Conservation (phyloP, 306 rosid genomes). For the Fragaria iinumae region DNA sequence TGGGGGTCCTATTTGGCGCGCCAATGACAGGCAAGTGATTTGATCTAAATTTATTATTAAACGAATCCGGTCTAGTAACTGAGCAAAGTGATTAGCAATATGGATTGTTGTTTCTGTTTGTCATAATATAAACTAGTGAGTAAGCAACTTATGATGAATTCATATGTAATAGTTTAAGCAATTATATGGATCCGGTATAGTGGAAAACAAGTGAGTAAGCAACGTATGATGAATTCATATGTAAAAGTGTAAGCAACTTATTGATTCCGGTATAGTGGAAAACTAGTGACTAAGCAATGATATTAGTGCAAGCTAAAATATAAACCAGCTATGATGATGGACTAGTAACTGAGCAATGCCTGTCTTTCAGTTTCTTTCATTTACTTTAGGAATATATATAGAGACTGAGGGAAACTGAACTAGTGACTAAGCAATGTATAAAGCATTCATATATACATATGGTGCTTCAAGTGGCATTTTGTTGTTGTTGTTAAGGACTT, state of each 20-base stretch:
- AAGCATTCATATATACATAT: background rate
- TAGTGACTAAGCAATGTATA: constrained; percentile 4
- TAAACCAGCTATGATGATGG: background rate
- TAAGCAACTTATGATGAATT: background rate
- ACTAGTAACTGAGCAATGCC: background rate
- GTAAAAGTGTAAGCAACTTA: background rate
- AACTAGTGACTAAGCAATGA: background rate
- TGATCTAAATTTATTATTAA: background rate
- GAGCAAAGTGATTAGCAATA: background rate
- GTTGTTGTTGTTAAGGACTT: background rate
- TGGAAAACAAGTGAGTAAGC: background rate
- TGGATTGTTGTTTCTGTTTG: background rate
- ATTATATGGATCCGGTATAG: background rate
- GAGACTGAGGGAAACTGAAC: background rate
- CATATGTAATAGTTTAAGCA: background rate
- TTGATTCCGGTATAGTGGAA: background rate
- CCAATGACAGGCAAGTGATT: constrained; percentile 80
- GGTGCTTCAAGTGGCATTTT: constrained; percentile 4
- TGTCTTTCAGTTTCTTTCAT: background rate
- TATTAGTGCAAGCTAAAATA: background rate
- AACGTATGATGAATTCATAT: too few species aligned
- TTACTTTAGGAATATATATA: background rate
- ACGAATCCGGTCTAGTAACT: background rate
- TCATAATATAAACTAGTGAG: background rate
- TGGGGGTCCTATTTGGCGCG: constrained; percentile 73